A percentile compares a stretch with the other conserved stretches of the same genome.
Evolutionary conservation across 2,329 filamentous ascomycete species (phyloP).

Genomic region (Aspergillus unguis): DNA sequence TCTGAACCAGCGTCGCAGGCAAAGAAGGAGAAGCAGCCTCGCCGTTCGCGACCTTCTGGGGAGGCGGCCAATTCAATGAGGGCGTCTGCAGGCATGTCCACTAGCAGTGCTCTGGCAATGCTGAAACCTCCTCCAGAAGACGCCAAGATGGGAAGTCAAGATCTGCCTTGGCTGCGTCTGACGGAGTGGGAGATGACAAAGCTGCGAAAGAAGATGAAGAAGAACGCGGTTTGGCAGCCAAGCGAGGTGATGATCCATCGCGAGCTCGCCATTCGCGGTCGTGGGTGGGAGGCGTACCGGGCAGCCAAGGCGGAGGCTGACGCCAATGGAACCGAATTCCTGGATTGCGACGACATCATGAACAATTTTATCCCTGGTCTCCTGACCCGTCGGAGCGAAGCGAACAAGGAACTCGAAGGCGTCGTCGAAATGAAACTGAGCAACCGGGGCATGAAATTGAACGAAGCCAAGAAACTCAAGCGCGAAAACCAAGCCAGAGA

Average conservation of each 20-base stretch:
- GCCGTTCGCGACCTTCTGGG: conserved; percentile 22
- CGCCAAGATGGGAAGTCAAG: conserved; percentile 58
- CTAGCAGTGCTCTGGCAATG: conserved; percentile 58
- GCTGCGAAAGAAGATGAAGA: conserved; percentile 66
- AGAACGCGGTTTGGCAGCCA: conserved; percentile 66
- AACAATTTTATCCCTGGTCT: conserved; percentile 38
- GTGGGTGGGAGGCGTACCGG: conserved; percentile 51
- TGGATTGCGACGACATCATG: conserved; percentile 53
- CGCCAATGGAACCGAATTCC: conserved; percentile 51
- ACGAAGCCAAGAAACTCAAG: conserved; percentile 61
- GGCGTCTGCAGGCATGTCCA: conserved; percentile 51
- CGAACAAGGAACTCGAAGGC: conserved; percentile 35
- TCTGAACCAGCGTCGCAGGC: conserved; percentile 23
- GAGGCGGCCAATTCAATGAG: conserved; percentile 2
- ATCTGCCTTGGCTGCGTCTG: conserved; percentile 61
- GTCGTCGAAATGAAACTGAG: conserved; percentile 52
- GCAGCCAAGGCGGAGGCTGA: conserved; percentile 52
- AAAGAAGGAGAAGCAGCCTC: conserved; percentile 44
- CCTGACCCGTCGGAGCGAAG: conserved; percentile 41
- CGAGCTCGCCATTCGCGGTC: conserved; percentile 58
- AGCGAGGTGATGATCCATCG: conserved; percentile 65
- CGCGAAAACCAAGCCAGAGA: conserved; percentile 50
- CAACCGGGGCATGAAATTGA: conserved; percentile 59
- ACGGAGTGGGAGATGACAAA: conserved; percentile 67
- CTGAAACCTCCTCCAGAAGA: conserved; percentile 59